phyloP scores from a whole-genome alignment of 2,329 filamentous ascomycete species.

The Furcasterigmium furcatum region DNA sequence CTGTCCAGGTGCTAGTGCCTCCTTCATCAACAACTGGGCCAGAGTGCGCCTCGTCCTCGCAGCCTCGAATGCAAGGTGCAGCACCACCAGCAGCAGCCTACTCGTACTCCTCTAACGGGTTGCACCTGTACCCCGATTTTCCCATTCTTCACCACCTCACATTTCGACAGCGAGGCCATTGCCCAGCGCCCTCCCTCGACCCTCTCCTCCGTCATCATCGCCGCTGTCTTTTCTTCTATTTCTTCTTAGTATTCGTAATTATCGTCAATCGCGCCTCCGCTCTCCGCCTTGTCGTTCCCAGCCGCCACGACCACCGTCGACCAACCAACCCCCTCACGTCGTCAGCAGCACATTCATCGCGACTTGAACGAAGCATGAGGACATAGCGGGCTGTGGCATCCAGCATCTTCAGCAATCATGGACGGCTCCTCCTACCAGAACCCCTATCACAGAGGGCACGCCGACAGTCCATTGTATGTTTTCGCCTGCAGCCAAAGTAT shows the following conservation, averaged over 20 bases:
- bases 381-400: not conserved
- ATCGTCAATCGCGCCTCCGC: not conserved
- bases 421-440: conserved; percentile 5
- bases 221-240: not conserved
- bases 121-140: not conserved
- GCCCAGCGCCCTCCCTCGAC: too few species aligned
- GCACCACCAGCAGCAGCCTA: too few species aligned
- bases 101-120: not conserved
- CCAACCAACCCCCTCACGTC: too few species aligned
- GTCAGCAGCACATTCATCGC: too few species aligned
- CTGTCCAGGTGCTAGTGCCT: too few species aligned
- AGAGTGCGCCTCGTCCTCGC: too few species aligned
- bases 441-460: conserved; percentile 1
- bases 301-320: too few species aligned
- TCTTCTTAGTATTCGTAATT: not conserved
- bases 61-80: too few species aligned
- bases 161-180: not conserved
- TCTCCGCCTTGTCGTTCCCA: too few species aligned
- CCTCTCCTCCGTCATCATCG: not conserved
- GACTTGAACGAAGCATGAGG: not conserved
- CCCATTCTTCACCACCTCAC: not conserved
- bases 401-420: conserved; percentile 1
- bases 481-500: not conserved
- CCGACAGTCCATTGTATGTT: conserved; percentile 2
- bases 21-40: too few species aligned